Evolutionary conservation across 306 rosid genomes (phyloP), one percentile per base, ranked within the genome.

Genomic region (Prunus mume): DNA sequence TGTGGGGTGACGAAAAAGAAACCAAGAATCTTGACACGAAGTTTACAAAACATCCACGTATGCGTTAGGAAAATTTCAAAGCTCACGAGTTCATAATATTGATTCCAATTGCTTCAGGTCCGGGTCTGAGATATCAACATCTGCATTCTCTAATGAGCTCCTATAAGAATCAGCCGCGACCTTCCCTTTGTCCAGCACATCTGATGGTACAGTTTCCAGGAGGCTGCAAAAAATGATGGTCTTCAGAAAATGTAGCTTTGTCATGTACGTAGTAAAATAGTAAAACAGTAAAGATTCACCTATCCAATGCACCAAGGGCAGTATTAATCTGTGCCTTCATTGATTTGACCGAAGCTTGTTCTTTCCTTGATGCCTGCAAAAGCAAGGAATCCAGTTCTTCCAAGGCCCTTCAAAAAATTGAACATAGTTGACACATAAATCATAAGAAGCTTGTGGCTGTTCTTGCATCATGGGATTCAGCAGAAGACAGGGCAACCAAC

Each of bases 301-400:
- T 82, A 78, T 95, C 96, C 55, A 92, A 70, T 32, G 97, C 90
- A 25, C 17, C 22, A 65, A 92, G 86, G 38, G 93, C 92, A 66
- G 80, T 70, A 54, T 57, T 73, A 76, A 89, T 82, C 77, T 92
- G 81, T 61, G 84, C 79, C 81, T 87, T 90, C 99, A 92, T 95
- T 13, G 93, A 89, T 68, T 86, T 84, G 68, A 90, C 88, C 0
- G 97, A 83, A 83, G 97, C 93, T 24, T 65, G 86, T 65, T 95
- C 99, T n/a, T 90, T 95, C 80, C 99, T 92, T 67, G 91, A 84
- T 43, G 97, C 99, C 28, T n/a, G 89, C 74, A 89, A 81, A 71
- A 95, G 87, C 75, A 90, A 70, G 63, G 89, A 80, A 79, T 95
- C 99, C 30, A 90, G 96, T 63, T 92, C 99, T 86, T 95, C 99